Evolutionary conservation across 352 stramenopile genomes (phyloP).

Genomic region (Globisporangium camurandrum): DNA sequence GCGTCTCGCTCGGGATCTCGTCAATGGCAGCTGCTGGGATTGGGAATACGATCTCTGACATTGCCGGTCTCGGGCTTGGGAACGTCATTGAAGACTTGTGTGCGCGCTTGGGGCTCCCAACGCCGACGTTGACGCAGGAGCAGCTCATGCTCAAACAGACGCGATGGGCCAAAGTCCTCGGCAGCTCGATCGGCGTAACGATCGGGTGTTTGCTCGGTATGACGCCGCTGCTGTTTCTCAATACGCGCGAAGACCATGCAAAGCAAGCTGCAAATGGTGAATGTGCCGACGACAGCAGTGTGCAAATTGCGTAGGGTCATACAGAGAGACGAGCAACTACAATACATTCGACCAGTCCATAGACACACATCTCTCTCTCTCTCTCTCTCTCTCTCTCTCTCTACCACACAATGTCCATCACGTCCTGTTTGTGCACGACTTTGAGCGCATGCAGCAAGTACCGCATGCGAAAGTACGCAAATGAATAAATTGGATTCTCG

Average conservation of each 20-base stretch:
- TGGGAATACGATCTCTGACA: slow-evolving; percentile 81
- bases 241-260: slow-evolving; percentile 39
- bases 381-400: too few relatives aligned
- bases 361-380: too few relatives aligned
- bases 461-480: slow-evolving; percentile 8
- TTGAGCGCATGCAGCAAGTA: slow-evolving; percentile 6
- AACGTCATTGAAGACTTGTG: slow-evolving; percentile 81
- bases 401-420: too few relatives aligned
- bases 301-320: too few relatives aligned
- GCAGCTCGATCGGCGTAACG: slow-evolving; percentile 60
- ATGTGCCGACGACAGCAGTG: too few relatives aligned
- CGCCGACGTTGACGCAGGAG: slow-evolving; percentile 41
- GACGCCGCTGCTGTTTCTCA: slow-evolving; percentile 65
- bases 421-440: slow-evolving; percentile 2
- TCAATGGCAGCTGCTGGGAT: slow-evolving; percentile 83
- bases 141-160: slow-evolving; percentile 65
- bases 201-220: slow-evolving; percentile 76
- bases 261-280: slow-evolving; percentile 8
- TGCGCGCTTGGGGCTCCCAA: slow-evolving; percentile 49
- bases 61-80: slow-evolving; percentile 54
- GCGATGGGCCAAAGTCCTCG: slow-evolving; percentile 56
- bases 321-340: too few relatives aligned
- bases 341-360: too few relatives aligned
- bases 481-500: too few relatives aligned
- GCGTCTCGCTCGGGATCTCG: slow-evolving; percentile 78